Conservation (phyloP, 768 basidiomycete species). For the Cystofilobasidium macerans region DNA sequence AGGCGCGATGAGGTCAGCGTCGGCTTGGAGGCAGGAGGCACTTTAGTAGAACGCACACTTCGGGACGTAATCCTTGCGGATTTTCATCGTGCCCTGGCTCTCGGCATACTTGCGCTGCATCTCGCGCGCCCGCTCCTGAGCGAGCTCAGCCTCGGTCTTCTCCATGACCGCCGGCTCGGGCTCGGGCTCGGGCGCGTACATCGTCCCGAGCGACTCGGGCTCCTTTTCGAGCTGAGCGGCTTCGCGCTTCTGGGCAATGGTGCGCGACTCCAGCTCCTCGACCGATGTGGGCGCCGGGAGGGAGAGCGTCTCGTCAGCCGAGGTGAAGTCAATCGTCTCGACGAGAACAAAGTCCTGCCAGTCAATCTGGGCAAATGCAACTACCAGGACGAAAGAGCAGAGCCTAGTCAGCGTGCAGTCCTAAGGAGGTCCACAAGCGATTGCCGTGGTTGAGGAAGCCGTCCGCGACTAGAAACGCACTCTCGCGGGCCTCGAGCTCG, state of each 20-base stretch:
- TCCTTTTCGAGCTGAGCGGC: conserved; percentile 82
- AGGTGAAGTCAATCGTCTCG: conserved; percentile 94
- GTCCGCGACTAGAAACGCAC: conserved; percentile 3
- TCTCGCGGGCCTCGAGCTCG: conserved; percentile 57
- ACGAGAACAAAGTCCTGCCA: conserved; percentile 99
- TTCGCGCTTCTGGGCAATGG: conserved; percentile 93
- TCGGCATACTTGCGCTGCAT: conserved; percentile 57
- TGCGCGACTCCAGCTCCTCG: conserved; percentile 91
- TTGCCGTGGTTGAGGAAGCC: not conserved
- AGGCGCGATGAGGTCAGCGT: not conserved
- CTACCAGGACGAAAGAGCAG: conserved; percentile 38
- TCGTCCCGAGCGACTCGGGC: too few relatives aligned
- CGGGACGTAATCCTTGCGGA: conserved; percentile 89
- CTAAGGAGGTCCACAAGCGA: conserved; percentile 15
- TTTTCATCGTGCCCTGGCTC: conserved; percentile 57
- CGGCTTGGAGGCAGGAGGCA: not conserved
- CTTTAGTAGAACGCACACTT: conserved; percentile 54
- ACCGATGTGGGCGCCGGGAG: conserved; percentile 94
- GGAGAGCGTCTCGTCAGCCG: conserved; percentile 65
- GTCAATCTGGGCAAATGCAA: conserved; percentile 92
- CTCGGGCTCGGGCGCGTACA: too few relatives aligned
- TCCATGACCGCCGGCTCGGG: conserved; percentile 31
- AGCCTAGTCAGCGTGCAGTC: too few relatives aligned
- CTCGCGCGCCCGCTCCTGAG: conserved; percentile 57
- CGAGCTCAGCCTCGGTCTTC: conserved; percentile 44